Evolutionary conservation across 2,329 filamentous ascomycete species (phyloP).

Genomic region (Fusarium sp.): DNA sequence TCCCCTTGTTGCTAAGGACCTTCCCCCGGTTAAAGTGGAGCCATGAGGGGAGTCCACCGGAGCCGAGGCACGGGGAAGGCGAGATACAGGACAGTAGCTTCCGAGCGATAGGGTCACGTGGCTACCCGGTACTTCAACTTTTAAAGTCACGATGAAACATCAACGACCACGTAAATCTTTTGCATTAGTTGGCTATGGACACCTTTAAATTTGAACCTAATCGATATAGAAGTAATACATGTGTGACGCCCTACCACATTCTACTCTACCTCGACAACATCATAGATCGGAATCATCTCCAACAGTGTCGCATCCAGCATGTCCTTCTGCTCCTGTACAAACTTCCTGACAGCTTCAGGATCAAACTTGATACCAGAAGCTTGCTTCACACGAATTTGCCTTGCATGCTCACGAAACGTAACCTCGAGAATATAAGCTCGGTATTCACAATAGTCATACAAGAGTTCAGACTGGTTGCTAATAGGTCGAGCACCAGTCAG

Average conservation of each 20-base stretch:
- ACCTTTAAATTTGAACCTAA: not conserved
- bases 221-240: not conserved
- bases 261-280: not conserved
- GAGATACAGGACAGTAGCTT: not conserved
- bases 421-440: not conserved
- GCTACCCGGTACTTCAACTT: not conserved
- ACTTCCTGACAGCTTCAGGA: not conserved
- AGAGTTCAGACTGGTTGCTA: not conserved
- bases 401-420: not conserved
- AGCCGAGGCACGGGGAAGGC: conserved; percentile 35
- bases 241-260: too few relatives aligned
- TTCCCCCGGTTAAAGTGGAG: conserved; percentile 33
- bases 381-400: not conserved
- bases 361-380: not conserved
- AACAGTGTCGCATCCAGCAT: not conserved
- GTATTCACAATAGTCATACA: not conserved
- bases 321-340: not conserved
- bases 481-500: not conserved
- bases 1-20: conserved; percentile 9
- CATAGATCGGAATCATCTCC: not conserved
- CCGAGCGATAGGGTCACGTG: conserved; percentile 1
- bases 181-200: not conserved
- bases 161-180: not conserved
- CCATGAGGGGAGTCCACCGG: conserved; percentile 28
- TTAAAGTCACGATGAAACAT: not conserved